Base-by-base conservation (phyloP, 768 basidiomycete species). In the Amanita exitialis region DNA sequence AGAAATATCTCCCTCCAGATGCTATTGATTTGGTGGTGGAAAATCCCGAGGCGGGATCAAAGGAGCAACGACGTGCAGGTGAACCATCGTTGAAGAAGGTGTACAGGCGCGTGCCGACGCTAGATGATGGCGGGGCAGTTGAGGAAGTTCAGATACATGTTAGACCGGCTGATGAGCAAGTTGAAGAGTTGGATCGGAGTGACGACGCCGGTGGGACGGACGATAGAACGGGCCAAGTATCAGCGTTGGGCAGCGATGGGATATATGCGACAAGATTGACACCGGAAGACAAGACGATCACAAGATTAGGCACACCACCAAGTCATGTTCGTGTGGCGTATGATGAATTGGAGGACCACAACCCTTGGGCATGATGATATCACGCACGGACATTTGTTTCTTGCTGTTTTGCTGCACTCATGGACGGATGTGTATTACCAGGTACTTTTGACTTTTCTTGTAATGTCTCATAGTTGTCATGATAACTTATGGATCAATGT, bases 11-110 rank as follows among this genome's bases (percentile, higher is more conserved):
- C 8, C 42, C 50, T 25, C 32, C 30, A 2, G 87, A 97, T 56
- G 93, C 94, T 1, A 83, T 97, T 1, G 95, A 99, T 60, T 72
- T 99, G 15, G 77, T 97, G 4, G 80, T 94, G 0, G 86, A 88
- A 59, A 86, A 84, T 59, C 54, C 62, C 6, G 61, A 69, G 27
- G 72, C 78, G 54, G 72, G 75, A 51, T 77, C 77, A 25, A 68
- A 73, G 39, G 81, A 83, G 55, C 68, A 83, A 54, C 67, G 82
- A 35, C 64, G 76, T 49, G 78, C 77, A 52, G 85, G 82, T 20
- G 83, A 85, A 55, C 81, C 83, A 20, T 58, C 64, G 6, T 66
- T 66, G 56, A 69, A 70, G 52, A 79, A 72, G 58, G 75, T 82
- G 34, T 81, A 79, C 58, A 69, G 74, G 47, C 66, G 72, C 28